Conservation (phyloP, 805 yeast genomes). For the Saccharomyces eubayanus region DNA sequence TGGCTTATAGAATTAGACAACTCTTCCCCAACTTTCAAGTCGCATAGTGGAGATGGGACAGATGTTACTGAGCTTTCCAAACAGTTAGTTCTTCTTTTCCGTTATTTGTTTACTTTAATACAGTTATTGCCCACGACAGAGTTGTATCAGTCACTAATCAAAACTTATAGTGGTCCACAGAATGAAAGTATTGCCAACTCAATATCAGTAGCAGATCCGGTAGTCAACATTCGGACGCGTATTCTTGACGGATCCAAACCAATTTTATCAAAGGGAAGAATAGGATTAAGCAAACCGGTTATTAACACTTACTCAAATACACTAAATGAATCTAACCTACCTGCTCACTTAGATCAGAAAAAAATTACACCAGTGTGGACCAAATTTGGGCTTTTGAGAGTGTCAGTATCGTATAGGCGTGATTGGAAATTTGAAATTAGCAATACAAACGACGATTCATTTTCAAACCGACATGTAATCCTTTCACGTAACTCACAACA, state of each 20-base stretch:
- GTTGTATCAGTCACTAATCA: conserved; percentile 41
- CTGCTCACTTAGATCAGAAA: conserved; percentile 51
- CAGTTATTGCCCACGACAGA: conserved; percentile 67
- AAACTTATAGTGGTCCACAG: conserved; percentile 8
- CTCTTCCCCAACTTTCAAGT: conserved; percentile 26
- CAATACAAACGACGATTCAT: background rate
- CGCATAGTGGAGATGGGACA: conserved; percentile 21
- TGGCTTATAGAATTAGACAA: conserved; percentile 81
- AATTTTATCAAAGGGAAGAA: conserved; percentile 71
- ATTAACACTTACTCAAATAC: conserved; percentile 32
- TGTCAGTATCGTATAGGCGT: conserved; percentile 72
- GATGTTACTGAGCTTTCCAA: conserved; percentile 47
- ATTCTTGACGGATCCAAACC: conserved; percentile 71
- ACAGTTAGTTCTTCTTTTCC: conserved; percentile 61
- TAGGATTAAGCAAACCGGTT: conserved; percentile 70
- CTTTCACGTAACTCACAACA: background rate
- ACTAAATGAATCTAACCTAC: conserved; percentile 31
- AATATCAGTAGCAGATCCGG: background rate
- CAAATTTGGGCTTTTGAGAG: conserved; percentile 60
- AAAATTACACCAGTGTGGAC: conserved; percentile 66
- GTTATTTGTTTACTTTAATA: conserved; percentile 60
- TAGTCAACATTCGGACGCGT: conserved; percentile 42
- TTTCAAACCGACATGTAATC: background rate
- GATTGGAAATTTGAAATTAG: conserved; percentile 56
- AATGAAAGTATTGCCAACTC: background rate